Conservation (phyloP, 352 stramenopile species). For the Globisporangium mamillatum region DNA sequence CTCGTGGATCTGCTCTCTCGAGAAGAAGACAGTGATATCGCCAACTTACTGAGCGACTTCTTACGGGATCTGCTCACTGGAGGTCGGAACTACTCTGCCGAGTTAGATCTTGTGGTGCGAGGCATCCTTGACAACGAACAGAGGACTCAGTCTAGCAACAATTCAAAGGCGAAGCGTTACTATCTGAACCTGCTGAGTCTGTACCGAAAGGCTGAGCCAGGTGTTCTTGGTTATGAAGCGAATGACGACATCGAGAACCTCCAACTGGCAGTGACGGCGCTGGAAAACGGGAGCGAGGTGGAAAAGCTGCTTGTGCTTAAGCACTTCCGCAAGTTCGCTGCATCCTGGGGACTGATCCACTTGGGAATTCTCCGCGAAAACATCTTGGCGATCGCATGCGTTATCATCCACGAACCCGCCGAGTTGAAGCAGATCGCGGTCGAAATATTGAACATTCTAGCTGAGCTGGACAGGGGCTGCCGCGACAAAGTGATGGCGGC, state of each 20-base stretch:
- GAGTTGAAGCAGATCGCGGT: background rate
- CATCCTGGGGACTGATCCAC: background rate
- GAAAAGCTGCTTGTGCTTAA: slow-evolving; percentile 1
- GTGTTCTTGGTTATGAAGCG: background rate
- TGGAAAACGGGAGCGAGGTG: slow-evolving; percentile 3
- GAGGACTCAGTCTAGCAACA: background rate
- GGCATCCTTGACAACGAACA: slow-evolving; percentile 8
- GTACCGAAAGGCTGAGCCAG: background rate
- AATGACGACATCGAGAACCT: slow-evolving; percentile 1
- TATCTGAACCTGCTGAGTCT: slow-evolving; percentile 1
- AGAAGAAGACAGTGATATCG: slow-evolving; percentile 1
- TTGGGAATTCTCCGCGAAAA: background rate
- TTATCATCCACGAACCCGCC: background rate
- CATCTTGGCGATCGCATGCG: background rate
- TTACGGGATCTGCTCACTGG: background rate
- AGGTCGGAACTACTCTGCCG: background rate
- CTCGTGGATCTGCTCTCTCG: slow-evolving; percentile 2
- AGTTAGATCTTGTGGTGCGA: slow-evolving; percentile 9
- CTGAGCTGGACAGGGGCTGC: background rate
- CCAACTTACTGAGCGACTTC: slow-evolving; percentile 5
- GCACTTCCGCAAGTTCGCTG: background rate
- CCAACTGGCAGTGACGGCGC: background rate
- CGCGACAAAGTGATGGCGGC: background rate
- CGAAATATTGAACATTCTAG: background rate
- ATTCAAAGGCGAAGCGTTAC: background rate